Evolutionary conservation across 2,329 filamentous ascomycete genomes (phyloP).

Genomic region (Cyanodermella asteris): DNA sequence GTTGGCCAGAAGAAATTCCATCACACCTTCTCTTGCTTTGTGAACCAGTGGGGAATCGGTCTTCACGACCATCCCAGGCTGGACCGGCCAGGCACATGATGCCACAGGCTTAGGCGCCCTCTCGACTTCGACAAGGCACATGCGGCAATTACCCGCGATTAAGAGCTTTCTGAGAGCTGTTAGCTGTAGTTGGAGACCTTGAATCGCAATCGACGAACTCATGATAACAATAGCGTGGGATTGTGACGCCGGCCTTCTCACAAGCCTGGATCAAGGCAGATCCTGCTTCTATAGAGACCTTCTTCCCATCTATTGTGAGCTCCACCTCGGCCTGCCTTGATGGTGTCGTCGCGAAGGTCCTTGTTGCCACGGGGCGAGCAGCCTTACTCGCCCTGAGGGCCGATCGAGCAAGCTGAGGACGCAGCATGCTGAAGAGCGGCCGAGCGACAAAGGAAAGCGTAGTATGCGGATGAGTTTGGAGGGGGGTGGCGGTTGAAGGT

Average conservation of each 20-base stretch:
- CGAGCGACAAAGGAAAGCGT: conserved; percentile 8
- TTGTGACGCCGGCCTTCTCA: conserved; percentile 81
- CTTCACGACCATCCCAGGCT: conserved; percentile 97
- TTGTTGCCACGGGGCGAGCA: conserved; percentile 33
- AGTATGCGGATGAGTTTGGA: conserved; percentile 6
- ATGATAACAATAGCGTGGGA: conserved; percentile 89
- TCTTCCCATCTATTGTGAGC: conserved; percentile 96
- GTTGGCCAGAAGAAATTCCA: conserved; percentile 95
- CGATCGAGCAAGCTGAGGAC: conserved; percentile 41
- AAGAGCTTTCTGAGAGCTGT: conserved; percentile 53
- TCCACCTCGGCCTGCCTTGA: conserved; percentile 78
- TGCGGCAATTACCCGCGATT: conserved; percentile 98
- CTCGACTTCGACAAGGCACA: conserved; percentile 98
- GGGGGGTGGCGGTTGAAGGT: neutral
- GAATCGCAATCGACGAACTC: conserved; percentile 39
- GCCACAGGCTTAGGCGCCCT: conserved; percentile 89
- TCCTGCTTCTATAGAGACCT: conserved; percentile 93
- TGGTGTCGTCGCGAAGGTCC: conserved; percentile 62
- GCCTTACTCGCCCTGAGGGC: conserved; percentile 31
- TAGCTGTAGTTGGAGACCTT: conserved; percentile 7
- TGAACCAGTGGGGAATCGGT: conserved; percentile 89
- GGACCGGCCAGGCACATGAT: conserved; percentile 96
- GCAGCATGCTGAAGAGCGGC: conserved; percentile 29
- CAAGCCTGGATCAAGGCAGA: conserved; percentile 96
- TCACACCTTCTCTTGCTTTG: conserved; percentile 95